phyloP scores from a whole-genome alignment of 257 asterid genomes.

The Salvia miltiorrhiza region DNA sequence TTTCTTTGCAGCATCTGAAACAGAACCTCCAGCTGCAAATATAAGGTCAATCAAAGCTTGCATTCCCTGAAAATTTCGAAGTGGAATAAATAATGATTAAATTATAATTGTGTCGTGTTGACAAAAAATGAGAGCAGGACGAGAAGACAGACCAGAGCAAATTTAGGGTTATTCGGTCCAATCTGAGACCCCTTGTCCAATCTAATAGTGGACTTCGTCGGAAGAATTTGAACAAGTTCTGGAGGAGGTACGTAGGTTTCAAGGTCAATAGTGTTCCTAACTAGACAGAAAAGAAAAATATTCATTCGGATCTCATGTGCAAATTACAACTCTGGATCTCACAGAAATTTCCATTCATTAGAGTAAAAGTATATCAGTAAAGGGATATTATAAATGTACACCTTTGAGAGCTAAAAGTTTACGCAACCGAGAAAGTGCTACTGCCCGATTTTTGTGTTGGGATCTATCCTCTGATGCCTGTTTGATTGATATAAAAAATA shows the following conservation, averaged over 20 bases:
- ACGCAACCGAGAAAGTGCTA: slow-evolving; percentile 79
- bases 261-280: slow-evolving; percentile 77
- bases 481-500: slow-evolving; percentile 22
- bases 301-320: background rate
- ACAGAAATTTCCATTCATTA: background rate
- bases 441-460: slow-evolving; percentile 85
- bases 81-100: background rate
- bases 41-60: slow-evolving; percentile 90
- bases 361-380: slow-evolving; percentile 1
- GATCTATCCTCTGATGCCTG: slow-evolving; percentile 96
- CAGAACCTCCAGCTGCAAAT: slow-evolving; percentile 80
- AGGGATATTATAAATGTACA: slow-evolving; percentile 12
- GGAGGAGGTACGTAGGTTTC: slow-evolving; percentile 75
- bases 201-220: slow-evolving; percentile 65
- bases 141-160: slow-evolving; percentile 52
- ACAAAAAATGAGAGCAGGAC: slow-evolving; percentile 1
- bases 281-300: slow-evolving; percentile 36
- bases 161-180: slow-evolving; percentile 90
- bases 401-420: slow-evolving; percentile 80
- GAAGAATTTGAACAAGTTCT: slow-evolving; percentile 89
- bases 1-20: slow-evolving; percentile 81
- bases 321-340: background rate
- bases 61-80: slow-evolving; percentile 63
- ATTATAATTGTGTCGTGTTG: background rate
- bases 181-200: slow-evolving; percentile 68